These are phyloP conservation scores for Rhizoclosmatium globosum DNA, from an alignment of 192 early-diverging fungal genomes.

Conservation along the genomic window DNA sequence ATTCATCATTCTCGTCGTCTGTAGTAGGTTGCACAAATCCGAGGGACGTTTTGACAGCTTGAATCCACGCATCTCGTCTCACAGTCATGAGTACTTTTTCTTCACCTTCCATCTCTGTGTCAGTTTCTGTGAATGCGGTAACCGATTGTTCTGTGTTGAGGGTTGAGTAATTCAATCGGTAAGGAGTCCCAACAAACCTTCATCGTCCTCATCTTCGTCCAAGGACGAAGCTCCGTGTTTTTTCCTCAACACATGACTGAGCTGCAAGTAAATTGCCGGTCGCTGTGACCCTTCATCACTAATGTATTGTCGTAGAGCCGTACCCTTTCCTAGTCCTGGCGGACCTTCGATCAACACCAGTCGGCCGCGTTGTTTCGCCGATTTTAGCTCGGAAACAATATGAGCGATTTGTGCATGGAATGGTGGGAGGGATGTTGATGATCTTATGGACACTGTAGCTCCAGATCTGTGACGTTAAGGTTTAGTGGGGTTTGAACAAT, in stretches of 20 bases:
- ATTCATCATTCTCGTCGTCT: background rate
- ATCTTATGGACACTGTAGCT: slow-evolving; percentile 7
- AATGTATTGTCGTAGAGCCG: slow-evolving; percentile 34
- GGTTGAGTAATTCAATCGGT: background rate
- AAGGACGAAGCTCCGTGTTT: slow-evolving; percentile 36
- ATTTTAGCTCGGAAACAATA: slow-evolving; percentile 39
- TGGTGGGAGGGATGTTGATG: slow-evolving; percentile 36
- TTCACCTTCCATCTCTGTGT: slow-evolving; percentile 39
- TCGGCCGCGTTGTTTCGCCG: slow-evolving; percentile 22
- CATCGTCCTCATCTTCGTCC: slow-evolving; percentile 36
- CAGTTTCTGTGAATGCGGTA: slow-evolving; percentile 31
- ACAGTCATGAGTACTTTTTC: slow-evolving; percentile 29
- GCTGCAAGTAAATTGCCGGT: slow-evolving; percentile 45
- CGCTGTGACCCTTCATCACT: slow-evolving; percentile 24
- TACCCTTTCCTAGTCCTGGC: slow-evolving; percentile 48
- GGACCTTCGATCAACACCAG: slow-evolving; percentile 50
- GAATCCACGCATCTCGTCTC: slow-evolving; percentile 26
- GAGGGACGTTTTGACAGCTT: slow-evolving; percentile 14
- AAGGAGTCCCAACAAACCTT: background rate
- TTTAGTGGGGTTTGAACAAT: background rate
- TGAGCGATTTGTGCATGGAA: slow-evolving; percentile 45
- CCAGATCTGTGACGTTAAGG: background rate
- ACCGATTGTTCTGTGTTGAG: background rate
- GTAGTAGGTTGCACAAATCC: slow-evolving; percentile 8
- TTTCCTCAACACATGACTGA: slow-evolving; percentile 39